Evolutionary conservation across 139 green algal species (phyloP), one percentile per base, ranked within the genome.

Genomic region (Coccomyxa sp.): DNA sequence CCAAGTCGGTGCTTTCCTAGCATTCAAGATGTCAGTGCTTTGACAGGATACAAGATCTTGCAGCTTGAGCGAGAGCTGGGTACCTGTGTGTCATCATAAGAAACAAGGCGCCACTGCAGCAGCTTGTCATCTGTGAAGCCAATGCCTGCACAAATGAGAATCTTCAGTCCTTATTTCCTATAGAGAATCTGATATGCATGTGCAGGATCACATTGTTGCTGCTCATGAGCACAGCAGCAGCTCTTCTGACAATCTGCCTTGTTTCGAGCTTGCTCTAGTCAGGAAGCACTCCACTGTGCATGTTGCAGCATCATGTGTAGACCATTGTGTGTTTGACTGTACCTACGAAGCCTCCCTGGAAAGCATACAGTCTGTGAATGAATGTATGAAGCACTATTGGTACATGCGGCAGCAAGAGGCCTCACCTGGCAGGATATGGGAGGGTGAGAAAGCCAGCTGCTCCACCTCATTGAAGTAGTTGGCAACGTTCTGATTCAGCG

Each of bases 401-500:
- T 27, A 36, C n/a, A 27, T 71, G n/a, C n/a, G n/a, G n/a, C n/a
- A n/a, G n/a, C n/a, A n/a, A n/a, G n/a, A n/a, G n/a, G n/a, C n/a
- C 55, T 58, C 24, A 77, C 82, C 88, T 75, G 89, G 89, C 12
- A 92, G 84, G 6, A 86, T 64, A 18, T 85, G 38, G 9, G 75
- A 83, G 29, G 88, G 88, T 68, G 78, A 87, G 78, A 93, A 93
- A 8, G 89, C 89, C 54, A 91, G 74, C 79, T 87, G 81, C 83
- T 93, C 89, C 33, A 86, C 86, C 78, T 93, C 89, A 35, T 83
- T 85, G 71, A 88, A 88, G 82, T 91, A 93, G 86, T 93, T 93
- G 82, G 95, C 92, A 27, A 89, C 79, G 83, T 97, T 97, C 37
- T 79, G 78, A 86, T 97, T 93, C 73, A 97, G 86, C 69, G 96